These are phyloP conservation scores for Juncus effusus DNA, from an alignment of 176 grass and related monocot genomes.

Conservation along the genomic window DNA sequence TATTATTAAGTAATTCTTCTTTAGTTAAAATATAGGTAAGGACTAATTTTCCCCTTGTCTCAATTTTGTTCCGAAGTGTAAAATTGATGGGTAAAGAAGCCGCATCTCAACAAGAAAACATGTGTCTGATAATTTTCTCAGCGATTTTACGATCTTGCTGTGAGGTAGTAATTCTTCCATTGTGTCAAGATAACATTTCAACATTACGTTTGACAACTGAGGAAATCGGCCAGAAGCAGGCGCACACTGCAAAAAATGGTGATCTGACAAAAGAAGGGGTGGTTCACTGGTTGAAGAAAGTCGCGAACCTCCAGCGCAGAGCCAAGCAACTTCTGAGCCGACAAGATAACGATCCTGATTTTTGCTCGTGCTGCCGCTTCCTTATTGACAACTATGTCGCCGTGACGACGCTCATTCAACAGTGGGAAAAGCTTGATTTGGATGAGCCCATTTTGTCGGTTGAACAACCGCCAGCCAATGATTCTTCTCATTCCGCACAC, in stretches of 20 bases:
- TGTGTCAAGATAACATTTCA: conserved; percentile 18
- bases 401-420: background rate
- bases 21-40: no score
- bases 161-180: conserved; percentile 10
- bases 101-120: no score
- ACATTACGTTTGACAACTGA: conserved; percentile 8
- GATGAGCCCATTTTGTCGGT: background rate
- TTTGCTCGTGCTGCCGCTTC: background rate
- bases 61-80: no score
- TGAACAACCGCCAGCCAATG: background rate
- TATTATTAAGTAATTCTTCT: no score
- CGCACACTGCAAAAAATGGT: background rate
- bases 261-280: conserved; percentile 9
- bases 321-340: background rate
- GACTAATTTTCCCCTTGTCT: no score
- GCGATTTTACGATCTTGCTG: conserved; percentile 19
- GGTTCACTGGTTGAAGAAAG: conserved; percentile 11
- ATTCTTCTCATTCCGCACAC: background rate
- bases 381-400: conserved; percentile 16
- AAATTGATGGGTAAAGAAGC: no score
- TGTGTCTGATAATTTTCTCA: background rate
- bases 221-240: background rate
- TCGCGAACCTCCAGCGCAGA: background rate
- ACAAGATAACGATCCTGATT: conserved; percentile 1
- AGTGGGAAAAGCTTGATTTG: conserved; percentile 16